These are phyloP conservation scores for Xylariaceae sp. DNA, from an alignment of 2,329 filamentous ascomycete species.

Conservation along the genomic window DNA sequence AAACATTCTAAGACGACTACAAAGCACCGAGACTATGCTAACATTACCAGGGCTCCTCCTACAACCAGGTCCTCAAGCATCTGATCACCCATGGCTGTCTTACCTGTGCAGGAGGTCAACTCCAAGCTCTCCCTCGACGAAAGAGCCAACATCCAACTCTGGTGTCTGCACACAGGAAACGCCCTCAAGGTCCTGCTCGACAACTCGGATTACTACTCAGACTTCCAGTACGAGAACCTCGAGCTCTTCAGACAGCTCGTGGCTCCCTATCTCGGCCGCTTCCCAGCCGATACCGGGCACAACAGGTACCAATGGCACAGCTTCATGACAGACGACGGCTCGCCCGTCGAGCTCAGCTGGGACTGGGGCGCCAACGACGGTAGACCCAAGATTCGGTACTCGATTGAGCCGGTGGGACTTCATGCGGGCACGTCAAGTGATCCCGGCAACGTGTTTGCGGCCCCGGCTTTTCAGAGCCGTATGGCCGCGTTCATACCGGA, in stretches of 20 bases:
- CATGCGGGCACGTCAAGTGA: constrained; percentile 5
- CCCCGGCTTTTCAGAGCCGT: not conserved
- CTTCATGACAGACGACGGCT: constrained; percentile 15
- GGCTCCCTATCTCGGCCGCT: constrained; percentile 7
- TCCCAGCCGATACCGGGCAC: not conserved
- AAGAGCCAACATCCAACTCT: not conserved
- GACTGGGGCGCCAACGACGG: constrained; percentile 7
- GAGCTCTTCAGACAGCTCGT: constrained; percentile 5
- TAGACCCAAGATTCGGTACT: constrained; percentile 11
- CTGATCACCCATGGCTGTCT: no score
- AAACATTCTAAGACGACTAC: no score
- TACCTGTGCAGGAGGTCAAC: not conserved
- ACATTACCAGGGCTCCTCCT: no score
- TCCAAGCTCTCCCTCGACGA: not conserved
- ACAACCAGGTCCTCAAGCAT: no score
- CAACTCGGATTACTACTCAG: constrained; percentile 4
- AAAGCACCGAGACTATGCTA: no score
- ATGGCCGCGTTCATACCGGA: not conserved
- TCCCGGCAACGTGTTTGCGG: constrained; percentile 4
- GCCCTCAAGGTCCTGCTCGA: constrained; percentile 5
- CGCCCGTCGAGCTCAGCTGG: constrained; percentile 14
- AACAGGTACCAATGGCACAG: constrained; percentile 1
- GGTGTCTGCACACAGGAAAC: constrained; percentile 7
- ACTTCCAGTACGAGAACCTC: constrained; percentile 4
- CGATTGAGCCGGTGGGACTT: constrained; percentile 10